Conservation (phyloP, 2,329 filamentous ascomycete species). For the Penicillium griseofulvum region DNA sequence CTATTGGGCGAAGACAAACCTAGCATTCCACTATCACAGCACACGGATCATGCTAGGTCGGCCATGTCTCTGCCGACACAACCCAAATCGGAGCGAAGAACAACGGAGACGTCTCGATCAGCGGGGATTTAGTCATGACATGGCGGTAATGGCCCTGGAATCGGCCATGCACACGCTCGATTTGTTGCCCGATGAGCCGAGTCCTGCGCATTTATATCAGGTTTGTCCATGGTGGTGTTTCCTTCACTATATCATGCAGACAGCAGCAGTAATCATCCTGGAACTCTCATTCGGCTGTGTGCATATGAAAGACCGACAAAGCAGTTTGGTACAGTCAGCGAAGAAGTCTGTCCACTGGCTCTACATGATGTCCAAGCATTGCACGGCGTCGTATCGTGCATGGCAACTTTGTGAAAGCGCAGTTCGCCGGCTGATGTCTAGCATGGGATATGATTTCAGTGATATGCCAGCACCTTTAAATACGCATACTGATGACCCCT, state of each 20-base stretch:
- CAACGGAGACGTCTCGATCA: constrained; percentile 8
- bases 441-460: constrained; percentile 14
- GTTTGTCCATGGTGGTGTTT: constrained; percentile 43
- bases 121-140: constrained; percentile 27
- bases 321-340: constrained; percentile 26
- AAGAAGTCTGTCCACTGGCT: constrained; percentile 42
- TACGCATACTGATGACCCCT: neutral
- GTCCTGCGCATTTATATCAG: constrained; percentile 30
- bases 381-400: constrained; percentile 30
- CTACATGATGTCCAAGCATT: constrained; percentile 29
- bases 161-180: constrained; percentile 36
- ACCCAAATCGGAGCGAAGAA: constrained; percentile 9
- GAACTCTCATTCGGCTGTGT: constrained; percentile 37
- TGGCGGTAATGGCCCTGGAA: constrained; percentile 23
- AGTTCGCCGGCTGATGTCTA: constrained; percentile 20
- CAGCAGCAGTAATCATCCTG: constrained; percentile 37
- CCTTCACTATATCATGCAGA: constrained; percentile 43
- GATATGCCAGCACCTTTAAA: neutral
- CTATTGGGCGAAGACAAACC: constrained; percentile 21
- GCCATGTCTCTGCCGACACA: constrained; percentile 37
- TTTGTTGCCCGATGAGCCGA: constrained; percentile 36
- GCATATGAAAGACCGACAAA: constrained; percentile 34
- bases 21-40: constrained; percentile 40
- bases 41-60: constrained; percentile 37
- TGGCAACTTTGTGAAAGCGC: constrained; percentile 31